Evolutionary conservation across 1,284 basidiomycete species (phyloP).

Genomic region (Inonotus obliquus): DNA sequence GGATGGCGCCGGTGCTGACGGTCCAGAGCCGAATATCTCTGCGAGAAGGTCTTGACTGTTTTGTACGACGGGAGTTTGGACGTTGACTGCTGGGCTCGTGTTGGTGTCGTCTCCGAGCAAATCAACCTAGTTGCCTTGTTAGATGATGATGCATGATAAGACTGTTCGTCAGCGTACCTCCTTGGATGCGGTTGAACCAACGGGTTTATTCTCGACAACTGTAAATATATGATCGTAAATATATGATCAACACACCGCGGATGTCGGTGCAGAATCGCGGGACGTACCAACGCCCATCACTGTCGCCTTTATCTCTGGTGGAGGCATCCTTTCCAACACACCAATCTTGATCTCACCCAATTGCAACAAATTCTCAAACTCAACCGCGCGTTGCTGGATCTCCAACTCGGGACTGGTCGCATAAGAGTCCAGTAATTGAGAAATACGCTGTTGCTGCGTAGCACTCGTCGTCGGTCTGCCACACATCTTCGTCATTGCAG

Average conservation of each 20-base stretch:
- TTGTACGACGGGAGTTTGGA: constrained; percentile 44
- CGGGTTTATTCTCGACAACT: constrained; percentile 93
- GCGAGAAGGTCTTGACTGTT: constrained; percentile 88
- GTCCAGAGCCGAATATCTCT: constrained; percentile 82
- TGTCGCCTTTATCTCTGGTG: constrained; percentile 92
- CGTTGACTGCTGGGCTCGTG: constrained; percentile 31
- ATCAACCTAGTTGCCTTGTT: constrained; percentile 44
- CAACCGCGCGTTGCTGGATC: constrained; percentile 93
- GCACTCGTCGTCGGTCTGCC: constrained; percentile 64
- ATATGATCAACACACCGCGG: not conserved
- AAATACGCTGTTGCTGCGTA: constrained; percentile 74
- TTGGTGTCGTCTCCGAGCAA: constrained; percentile 70
- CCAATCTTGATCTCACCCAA: constrained; percentile 78
- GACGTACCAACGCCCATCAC: constrained; percentile 83
- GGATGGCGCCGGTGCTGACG: constrained; percentile 28
- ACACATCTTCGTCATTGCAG: constrained; percentile 87
- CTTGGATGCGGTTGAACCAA: constrained; percentile 81
- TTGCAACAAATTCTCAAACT: constrained; percentile 84
- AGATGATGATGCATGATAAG: not conserved
- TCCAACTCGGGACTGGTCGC: constrained; percentile 89
- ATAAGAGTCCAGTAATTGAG: constrained; percentile 70
- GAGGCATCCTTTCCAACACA: constrained; percentile 97
- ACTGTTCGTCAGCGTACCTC: constrained; percentile 42
- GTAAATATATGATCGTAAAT: not conserved
- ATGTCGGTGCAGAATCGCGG: not conserved